Base-by-base conservation (phyloP, 164 flowering plant genomes). In the Berberis vulgaris region DNA sequence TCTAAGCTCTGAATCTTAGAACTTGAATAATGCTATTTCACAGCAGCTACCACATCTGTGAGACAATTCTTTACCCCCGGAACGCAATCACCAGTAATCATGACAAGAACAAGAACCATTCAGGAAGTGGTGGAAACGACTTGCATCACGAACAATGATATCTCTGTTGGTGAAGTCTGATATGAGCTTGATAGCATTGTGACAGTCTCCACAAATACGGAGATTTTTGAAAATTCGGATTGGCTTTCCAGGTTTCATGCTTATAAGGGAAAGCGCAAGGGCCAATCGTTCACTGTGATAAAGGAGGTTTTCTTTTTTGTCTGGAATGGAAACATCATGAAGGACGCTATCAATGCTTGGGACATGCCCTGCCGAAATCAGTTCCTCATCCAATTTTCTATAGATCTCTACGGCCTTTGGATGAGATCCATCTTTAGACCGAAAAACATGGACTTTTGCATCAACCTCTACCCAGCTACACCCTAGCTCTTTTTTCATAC, bases 381-480 rank as follows among this genome's bases (percentile, higher is more conserved):
- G 67, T 71, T 71, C 60, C 43, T 84, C 86, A 56, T 81, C 77
- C 69, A 84, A 69, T 69, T 82, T 82, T 8, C 11, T 3, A 60
- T 81, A 57, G 61, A 84, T 81, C 13, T 81, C 80, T 65, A 7
- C 12, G 12, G 75, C 58, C 64, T 56, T 73, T 56, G 81, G 81
- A 72, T 81, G 89, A 54, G 86, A 81, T 59, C 62, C 54, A 75
- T 84, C 85, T 42, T 77, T 80, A 53, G 86, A 62, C 57, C 76
- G 60, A 71, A 82, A 84, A 7, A 78, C 72, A 67, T 84, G 83
- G 66, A 81, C 71, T 66, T 71, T 80, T 58, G 77, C 72, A 67
- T 77, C 70, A 45, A 78, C 68, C 68, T 78, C 84, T n/a, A 80
- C 76, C 89, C 89, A 82, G 58, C 89, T 82, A 66, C 85, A 84